Conservation (phyloP, 208 protist species). For the Histomonas meleagridis region DNA sequence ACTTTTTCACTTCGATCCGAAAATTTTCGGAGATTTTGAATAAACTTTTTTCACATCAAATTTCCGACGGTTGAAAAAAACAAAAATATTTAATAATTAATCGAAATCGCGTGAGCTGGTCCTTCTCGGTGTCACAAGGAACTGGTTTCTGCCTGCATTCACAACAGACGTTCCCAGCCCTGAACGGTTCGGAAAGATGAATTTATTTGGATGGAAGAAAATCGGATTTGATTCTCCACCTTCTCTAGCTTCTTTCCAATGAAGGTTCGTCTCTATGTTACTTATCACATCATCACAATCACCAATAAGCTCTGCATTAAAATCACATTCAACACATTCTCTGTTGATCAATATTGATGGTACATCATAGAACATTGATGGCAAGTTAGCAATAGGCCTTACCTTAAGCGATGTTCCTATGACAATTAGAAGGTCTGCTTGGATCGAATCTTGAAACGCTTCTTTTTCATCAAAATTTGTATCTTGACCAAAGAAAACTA, state of each 20-base stretch:
- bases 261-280: neutral
- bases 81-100: no score
- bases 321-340: neutral
- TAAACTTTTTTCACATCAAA: no score
- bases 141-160: neutral
- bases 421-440: neutral
- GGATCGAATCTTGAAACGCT: neutral
- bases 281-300: neutral
- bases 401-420: neutral
- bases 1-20: no score
- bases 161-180: neutral
- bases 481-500: conserved; percentile 13
- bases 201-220: no score
- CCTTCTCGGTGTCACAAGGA: conserved; percentile 9
- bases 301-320: conserved; percentile 7
- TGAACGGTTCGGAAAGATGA: neutral
- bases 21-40: no score
- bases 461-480: conserved; percentile 17
- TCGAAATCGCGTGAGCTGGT: no score
- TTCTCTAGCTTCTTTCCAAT: no score
- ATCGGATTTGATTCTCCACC: no score
- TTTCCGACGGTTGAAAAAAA: no score
- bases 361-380: neutral
- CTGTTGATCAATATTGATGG: conserved; percentile 22
- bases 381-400: neutral